Evolutionary conservation across 2,329 filamentous ascomycete genomes (phyloP).

Genomic region (Alternaria novae-zelandiae): DNA sequence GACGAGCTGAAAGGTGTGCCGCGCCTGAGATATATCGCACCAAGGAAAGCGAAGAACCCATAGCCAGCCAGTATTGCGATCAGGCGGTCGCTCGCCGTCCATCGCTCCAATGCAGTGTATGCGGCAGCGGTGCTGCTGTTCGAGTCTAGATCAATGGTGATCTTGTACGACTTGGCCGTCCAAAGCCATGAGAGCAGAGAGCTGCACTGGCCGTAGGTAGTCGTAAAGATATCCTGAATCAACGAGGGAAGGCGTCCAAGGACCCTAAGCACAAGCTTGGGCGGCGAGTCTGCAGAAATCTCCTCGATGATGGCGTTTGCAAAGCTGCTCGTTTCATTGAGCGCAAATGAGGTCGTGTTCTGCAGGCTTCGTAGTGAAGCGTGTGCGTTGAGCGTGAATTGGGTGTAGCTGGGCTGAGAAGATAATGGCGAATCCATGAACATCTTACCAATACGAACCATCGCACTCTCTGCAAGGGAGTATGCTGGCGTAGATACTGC

Average conservation of each 20-base stretch:
- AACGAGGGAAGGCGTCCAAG: conserved; percentile 23
- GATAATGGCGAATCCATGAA: conserved; percentile 34
- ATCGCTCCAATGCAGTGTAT: conserved; percentile 47
- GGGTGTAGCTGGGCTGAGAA: conserved; percentile 41
- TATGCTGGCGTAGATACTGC: conserved; percentile 37
- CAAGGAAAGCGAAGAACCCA: conserved; percentile 73
- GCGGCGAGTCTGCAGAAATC: conserved; percentile 28
- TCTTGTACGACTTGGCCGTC: conserved; percentile 46
- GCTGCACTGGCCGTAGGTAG: conserved; percentile 16
- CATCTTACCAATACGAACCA: conserved; percentile 44
- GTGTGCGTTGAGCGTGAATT: conserved; percentile 47
- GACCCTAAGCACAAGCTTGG: conserved; percentile 21
- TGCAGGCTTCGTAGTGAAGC: conserved; percentile 47
- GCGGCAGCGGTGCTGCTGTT: conserved; percentile 25
- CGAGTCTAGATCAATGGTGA: conserved; percentile 43
- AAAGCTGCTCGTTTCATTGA: conserved; percentile 40
- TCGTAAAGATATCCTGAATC: conserved; percentile 4
- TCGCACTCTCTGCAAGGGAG: conserved; percentile 44
- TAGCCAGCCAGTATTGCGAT: conserved; percentile 85
- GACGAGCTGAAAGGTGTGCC: conserved; percentile 71
- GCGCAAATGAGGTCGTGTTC: conserved; percentile 41
- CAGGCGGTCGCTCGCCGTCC: conserved; percentile 62
- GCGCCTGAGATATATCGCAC: conserved; percentile 79
- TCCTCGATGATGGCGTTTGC: conserved; percentile 33
- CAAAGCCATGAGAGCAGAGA: conserved; percentile 34